Conservation (phyloP, 495 filamentous ascomycete genomes). For the Annulohypoxylon stygium region DNA sequence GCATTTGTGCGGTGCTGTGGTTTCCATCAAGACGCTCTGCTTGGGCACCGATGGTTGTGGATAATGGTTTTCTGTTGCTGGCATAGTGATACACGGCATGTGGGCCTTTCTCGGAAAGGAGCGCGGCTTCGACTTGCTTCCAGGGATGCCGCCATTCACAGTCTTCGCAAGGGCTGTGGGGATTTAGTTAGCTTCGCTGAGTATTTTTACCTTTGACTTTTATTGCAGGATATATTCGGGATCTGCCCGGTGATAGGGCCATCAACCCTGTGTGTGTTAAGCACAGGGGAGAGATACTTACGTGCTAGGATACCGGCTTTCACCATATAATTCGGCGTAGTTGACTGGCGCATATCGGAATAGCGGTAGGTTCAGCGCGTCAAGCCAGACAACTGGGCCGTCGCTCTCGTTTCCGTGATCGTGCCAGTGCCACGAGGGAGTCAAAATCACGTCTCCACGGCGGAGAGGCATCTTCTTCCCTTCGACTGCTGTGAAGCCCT, state of each 20-base stretch:
- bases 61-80: background rate
- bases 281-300: background rate
- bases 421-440: conserved; percentile 10
- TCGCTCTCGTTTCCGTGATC: conserved; percentile 4
- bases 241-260: background rate
- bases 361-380: background rate
- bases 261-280: background rate
- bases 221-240: background rate
- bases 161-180: background rate
- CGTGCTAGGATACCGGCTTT: conserved; percentile 15
- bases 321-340: background rate
- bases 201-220: background rate
- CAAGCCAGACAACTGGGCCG: background rate
- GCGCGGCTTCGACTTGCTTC: conserved; percentile 3
- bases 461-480: conserved; percentile 5
- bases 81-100: background rate
- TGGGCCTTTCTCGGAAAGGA: background rate
- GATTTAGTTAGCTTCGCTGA: background rate
- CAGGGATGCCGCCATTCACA: conserved; percentile 11
- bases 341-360: conserved; percentile 9
- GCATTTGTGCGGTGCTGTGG: background rate
- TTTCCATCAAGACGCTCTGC: conserved; percentile 1
- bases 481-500: conserved; percentile 6
- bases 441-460: background rate
- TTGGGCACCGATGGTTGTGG: background rate